phyloP scores from a whole-genome alignment of 2,329 filamentous ascomycete species.

The Nigrospora osmanthi region DNA sequence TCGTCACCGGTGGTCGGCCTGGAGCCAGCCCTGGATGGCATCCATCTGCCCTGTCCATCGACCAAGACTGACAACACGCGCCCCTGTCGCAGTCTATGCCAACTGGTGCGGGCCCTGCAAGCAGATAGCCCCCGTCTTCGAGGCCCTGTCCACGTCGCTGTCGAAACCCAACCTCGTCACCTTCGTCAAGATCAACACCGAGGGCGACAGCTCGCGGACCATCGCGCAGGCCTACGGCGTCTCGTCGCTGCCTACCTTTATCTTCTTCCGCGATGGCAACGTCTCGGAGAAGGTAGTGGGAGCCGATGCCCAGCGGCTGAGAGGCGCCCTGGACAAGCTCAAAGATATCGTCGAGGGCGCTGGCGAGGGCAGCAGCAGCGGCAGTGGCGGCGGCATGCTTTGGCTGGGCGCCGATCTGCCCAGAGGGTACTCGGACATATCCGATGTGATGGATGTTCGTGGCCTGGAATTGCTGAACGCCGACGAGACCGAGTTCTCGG shows the following conservation, averaged over 20 bases:
- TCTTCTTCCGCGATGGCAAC: conserved; percentile 71
- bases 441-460: conserved; percentile 69
- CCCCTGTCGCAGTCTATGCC: conserved; percentile 60
- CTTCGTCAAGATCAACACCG: conserved; percentile 83
- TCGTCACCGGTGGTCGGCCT: conserved; percentile 8
- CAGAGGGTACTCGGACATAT: conserved; percentile 76
- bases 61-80: conserved; percentile 2
- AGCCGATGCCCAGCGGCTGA: conserved; percentile 64
- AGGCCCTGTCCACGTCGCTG: conserved; percentile 63
- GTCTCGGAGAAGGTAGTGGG: conserved; percentile 64
- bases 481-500: conserved; percentile 59
- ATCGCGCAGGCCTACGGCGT: conserved; percentile 68
- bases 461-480: conserved; percentile 84
- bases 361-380: conserved; percentile 37
- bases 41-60: not conserved
- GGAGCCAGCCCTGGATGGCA: too few species aligned
- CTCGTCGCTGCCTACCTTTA: conserved; percentile 79
- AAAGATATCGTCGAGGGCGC: conserved; percentile 53
- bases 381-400: conserved; percentile 29
- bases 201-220: conserved; percentile 55
- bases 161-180: conserved; percentile 66
- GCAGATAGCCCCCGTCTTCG: conserved; percentile 74
- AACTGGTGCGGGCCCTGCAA: conserved; percentile 83
- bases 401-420: conserved; percentile 75
- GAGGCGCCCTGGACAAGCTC: conserved; percentile 63